Evolutionary conservation across 495 filamentous ascomycete species (phyloP), one percentile per base, ranked within the genome.

Genomic region (Aspergillus asperescens): DNA sequence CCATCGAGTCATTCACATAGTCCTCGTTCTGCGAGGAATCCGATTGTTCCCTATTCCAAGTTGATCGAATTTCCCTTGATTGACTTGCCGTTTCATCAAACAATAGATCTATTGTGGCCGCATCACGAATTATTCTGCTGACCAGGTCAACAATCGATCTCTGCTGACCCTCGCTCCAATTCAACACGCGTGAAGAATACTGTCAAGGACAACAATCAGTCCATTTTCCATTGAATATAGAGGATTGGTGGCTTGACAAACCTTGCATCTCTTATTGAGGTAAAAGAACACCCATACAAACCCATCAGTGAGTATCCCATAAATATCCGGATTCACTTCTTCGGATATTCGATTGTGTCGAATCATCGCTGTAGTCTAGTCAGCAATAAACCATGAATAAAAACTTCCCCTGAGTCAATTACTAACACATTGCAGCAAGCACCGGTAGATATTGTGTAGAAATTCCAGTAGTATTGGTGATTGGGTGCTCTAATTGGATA

Each of bases 341-440:
- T 7, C 4, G 37, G 37, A 7, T 18, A 18, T 8, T 39, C 37
- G 18, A 39, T 39, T 39, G 37, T 22, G 37, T 39, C 10, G 37
- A 22, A 39, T 20, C 37, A 39, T 18, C 18, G 37, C 37, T 39
- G 37, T 20, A 39, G 32, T 15, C 32, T 35, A 35, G 32, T 35
- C 32, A 35, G 32, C 32, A 35, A 35, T 15, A 35, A 9, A 35
- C 13, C 32, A 5, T 12, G 37, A 20, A 39, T 39, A 39, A 39
- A 18, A 19, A 18, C 18, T 4, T 39, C 10, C 37, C 37, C 32
- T 35, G 18, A 12, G 18, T 39, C 5, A 18, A 22, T 18, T 4
- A 39, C 37, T 39, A 18, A 39, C 37, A 39, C 37, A 39, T 39
- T n/a, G 37, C 37, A 39, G 37, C 37, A 39, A 39, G 37, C 37